phyloP scores from a whole-genome alignment of 345 rosid genomes.

The Brassica rapa region DNA sequence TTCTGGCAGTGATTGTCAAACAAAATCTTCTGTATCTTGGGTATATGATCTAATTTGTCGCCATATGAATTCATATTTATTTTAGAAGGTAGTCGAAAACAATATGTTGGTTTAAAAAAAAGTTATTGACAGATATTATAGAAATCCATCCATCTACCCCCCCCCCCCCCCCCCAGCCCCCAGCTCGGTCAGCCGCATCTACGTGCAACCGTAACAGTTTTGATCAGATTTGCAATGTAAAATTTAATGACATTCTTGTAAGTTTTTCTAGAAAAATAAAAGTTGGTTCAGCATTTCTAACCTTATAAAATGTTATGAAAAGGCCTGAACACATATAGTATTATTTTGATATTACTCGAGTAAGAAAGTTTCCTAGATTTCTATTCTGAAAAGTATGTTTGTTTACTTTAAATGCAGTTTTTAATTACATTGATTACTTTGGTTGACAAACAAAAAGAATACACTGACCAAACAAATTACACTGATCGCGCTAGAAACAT shows the following conservation, averaged over 20 bases:
- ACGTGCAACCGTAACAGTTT: neutral
- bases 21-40: too few relatives aligned
- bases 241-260: neutral
- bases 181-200: neutral
- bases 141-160: too few relatives aligned
- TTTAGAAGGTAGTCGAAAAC: too few relatives aligned
- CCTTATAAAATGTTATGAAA: neutral
- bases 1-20: too few relatives aligned
- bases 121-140: too few relatives aligned
- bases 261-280: neutral
- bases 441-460: slow-evolving; percentile 21
- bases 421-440: slow-evolving; percentile 3
- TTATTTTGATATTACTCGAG: neutral
- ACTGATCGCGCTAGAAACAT: slow-evolving; percentile 23
- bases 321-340: neutral
- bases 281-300: neutral
- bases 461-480: slow-evolving; percentile 13
- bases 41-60: too few relatives aligned
- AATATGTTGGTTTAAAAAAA: too few relatives aligned
- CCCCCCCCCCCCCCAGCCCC: too few relatives aligned
- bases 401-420: neutral
- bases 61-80: too few relatives aligned
- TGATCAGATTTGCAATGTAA: neutral
- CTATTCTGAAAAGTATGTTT: neutral
- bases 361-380: neutral